Evolutionary conservation across 108 stramenopile genomes (phyloP), one percentile per base, ranked within the genome.

Genomic region (Cyclostephanos invisitatus): DNA sequence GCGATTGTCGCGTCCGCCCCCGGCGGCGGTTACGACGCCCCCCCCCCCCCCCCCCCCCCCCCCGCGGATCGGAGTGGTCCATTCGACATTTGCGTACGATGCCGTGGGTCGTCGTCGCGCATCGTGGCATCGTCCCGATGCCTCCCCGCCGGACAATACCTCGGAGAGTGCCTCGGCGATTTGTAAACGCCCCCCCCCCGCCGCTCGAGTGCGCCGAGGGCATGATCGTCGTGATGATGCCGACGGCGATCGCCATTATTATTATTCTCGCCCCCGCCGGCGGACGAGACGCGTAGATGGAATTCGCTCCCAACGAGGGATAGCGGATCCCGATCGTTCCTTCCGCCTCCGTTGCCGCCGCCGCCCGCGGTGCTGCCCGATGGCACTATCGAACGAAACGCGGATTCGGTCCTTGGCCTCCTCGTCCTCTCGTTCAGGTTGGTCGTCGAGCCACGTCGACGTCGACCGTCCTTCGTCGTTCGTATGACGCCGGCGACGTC

Each of bases 201-300:
- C 25, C 29, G 24, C 12, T 57, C 56, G 56, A 57, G 56, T 27
- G 27, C 28, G 56, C 29, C 29, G 22, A 57, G 56, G 56, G 56
- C 29, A 32, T 57, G 28, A 1, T 55, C 55, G 22, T 17, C 29
- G 4, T 27, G 29, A 25, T 7, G 25, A 8, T 18, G 51, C n/a
- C n/a, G n/a, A n/a, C n/a, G n/a, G n/a, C n/a, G n/a, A n/a, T n/a
- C 25, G 24, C 53, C 53, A 21, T 21, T 0, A 54, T 1, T 54
- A 1, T 17, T 3, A 28, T 28, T 56, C 12, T 56, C 27, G 27
- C 55, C 27, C n/a, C n/a, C n/a, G n/a, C n/a, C n/a, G n/a, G n/a
- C n/a, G n/a, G n/a, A n/a, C n/a, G n/a, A n/a, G 55, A 2, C 27
- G 55, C 3, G 24, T 7, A 22, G 20, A 2, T 3, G 55, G 24